These are phyloP conservation scores for Penicillium tannophilum DNA, from an alignment of 495 filamentous ascomycete genomes.

Conservation along the genomic window DNA sequence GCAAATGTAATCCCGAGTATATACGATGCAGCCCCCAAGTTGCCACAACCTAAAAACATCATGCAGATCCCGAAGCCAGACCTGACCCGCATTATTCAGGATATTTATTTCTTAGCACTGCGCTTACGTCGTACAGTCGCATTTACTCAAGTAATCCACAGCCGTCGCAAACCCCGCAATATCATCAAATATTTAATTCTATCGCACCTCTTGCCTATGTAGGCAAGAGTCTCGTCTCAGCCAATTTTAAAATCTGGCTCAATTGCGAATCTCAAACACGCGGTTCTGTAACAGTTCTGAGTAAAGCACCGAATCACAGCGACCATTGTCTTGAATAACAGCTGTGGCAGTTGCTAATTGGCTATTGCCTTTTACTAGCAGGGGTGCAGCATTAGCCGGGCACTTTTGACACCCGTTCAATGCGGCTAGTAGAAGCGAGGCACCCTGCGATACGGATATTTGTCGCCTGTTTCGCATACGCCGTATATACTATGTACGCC, in stretches of 20 bases:
- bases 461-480: background rate
- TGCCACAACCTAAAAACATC: background rate
- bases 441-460: background rate
- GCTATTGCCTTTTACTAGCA: background rate
- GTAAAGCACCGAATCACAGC: background rate
- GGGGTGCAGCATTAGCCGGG: background rate
- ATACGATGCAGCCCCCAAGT: background rate
- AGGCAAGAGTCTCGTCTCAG: conserved; percentile 16
- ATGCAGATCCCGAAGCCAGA: background rate
- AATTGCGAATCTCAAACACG: background rate
- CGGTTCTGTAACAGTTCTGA: background rate
- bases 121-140: too few species aligned
- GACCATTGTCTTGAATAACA: background rate
- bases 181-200: background rate
- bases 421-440: background rate
- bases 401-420: background rate
- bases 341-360: background rate
- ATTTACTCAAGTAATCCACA: too few species aligned
- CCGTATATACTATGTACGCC: background rate
- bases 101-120: background rate
- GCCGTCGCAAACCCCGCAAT: too few species aligned
- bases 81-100: background rate
- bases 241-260: background rate
- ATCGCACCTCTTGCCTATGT: background rate
- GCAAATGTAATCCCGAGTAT: background rate